Base-by-base conservation (phyloP, 495 filamentous ascomycete genomes). In the Penicillium antarcticum region DNA sequence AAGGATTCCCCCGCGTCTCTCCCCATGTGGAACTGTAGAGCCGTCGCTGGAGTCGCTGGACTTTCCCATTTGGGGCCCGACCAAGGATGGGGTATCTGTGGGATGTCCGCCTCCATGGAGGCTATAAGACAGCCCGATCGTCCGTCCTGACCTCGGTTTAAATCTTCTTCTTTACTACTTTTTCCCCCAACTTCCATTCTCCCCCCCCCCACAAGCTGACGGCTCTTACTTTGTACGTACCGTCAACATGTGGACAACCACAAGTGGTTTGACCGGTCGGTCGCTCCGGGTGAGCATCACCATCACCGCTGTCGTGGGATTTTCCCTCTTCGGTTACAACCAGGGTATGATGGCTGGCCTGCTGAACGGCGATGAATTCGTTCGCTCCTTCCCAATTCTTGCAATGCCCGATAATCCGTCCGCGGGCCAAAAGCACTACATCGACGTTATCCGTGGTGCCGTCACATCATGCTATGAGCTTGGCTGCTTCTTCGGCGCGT, bases 391-490 rank as follows among this genome's bases (percentile, higher is more conserved):
- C 32, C 45, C 42, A 5, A 42, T 47, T 14, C 57, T 63, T 34
- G 8, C 24, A 21, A 56, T 53, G 48, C 48, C 57, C 23, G 44
- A 56, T 2, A 2, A 40, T 19, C n/a, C 50, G 0, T 32, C 34
- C 24, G 16, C 26, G 8, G 17, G 42, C 14, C 2, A 44, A 37
- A 14, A 38, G 8, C 45, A 39, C 23, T 49, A 63, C 29, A 43
- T 63, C 51, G 39, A 60, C 36, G 59, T 62, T 18, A 47, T 60
- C 37, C 59, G 56, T n/a, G 59, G 59, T 59, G 70, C 19, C 47
- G 58, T 81, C 24, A 80, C 74, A 1, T 73, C 77, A 5, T 71
- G 80, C 37, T 82, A 82, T 58, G 74, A 79, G 24, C 67, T 82
- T 48, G 80, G 79, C 18, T 81, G 76, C 53, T 79, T 82, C 59